These are phyloP conservation scores for Pseudopyricularia cyperi DNA, from an alignment of 2,329 filamentous ascomycete species.

Conservation along the genomic window DNA sequence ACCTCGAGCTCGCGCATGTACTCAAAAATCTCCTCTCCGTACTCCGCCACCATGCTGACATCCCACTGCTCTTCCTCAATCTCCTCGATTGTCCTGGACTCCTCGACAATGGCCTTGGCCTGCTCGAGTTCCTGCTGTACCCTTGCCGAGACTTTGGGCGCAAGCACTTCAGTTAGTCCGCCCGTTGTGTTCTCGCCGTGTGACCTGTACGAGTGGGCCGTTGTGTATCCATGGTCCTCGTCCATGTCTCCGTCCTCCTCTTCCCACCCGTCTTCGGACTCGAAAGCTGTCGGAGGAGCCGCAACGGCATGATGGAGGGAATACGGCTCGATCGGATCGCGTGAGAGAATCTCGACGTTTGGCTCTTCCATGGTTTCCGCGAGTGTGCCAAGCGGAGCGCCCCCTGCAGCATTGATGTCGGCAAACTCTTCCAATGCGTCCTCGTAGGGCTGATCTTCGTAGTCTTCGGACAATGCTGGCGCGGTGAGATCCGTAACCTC, in stretches of 20 bases:
- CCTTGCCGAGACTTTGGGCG: constrained; percentile 58
- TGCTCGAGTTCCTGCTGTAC: constrained; percentile 59
- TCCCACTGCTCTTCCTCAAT: constrained; percentile 85
- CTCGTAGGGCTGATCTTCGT: constrained; percentile 28
- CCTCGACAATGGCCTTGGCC: constrained; percentile 52
- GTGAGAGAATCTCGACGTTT: not conserved
- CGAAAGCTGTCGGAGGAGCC: constrained; percentile 18
- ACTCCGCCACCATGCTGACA: constrained; percentile 95
- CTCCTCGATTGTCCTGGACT: constrained; percentile 55
- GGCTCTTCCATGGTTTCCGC: not conserved
- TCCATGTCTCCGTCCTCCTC: constrained; percentile 56
- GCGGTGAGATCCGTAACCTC: constrained; percentile 7
- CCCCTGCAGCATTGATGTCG: constrained; percentile 57
- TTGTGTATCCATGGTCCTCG: constrained; percentile 61
- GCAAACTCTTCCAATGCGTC: constrained; percentile 32
- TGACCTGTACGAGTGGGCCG: constrained; percentile 62
- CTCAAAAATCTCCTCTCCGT: constrained; percentile 86
- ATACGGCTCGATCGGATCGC: constrained; percentile 5
- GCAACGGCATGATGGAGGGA: not conserved
- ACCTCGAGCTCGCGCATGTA: constrained; percentile 89
- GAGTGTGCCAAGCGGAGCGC: constrained; percentile 14
- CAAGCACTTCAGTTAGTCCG: constrained; percentile 46
- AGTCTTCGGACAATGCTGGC: constrained; percentile 11
- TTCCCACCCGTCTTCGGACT: constrained; percentile 63
- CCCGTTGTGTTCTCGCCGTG: constrained; percentile 50